Evolutionary conservation across 257 asterid species (phyloP).

Genomic region (Solanum bulbocastanum): DNA sequence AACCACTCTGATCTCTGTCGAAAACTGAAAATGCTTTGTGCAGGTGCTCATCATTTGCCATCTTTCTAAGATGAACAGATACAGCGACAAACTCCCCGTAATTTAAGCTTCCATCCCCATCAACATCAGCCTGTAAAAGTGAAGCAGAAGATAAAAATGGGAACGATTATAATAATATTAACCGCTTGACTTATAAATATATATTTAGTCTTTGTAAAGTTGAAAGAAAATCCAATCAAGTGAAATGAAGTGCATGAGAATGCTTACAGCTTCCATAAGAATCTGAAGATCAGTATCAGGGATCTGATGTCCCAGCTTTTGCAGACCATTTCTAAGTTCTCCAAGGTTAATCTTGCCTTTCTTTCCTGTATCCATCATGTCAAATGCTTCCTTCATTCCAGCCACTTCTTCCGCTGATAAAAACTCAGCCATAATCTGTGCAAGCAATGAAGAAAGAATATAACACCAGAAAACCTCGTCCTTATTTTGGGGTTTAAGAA

Average conservation of each 20-base stretch:
- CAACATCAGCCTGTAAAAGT: slow-evolving; percentile 41
- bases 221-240: not conserved
- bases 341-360: slow-evolving; percentile 38
- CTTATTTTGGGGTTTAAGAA: not conserved
- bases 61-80: slow-evolving; percentile 40
- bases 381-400: slow-evolving; percentile 60
- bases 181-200: not conserved
- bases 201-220: not conserved
- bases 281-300: slow-evolving; percentile 57
- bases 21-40: slow-evolving; percentile 50
- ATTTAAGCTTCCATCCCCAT: slow-evolving; percentile 43
- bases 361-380: slow-evolving; percentile 50
- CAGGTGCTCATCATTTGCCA: slow-evolving; percentile 60
- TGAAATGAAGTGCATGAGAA: not conserved
- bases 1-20: slow-evolving; percentile 39
- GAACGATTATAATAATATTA: not conserved
- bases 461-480: not conserved
- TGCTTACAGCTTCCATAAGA: slow-evolving; percentile 69
- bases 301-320: slow-evolving; percentile 55
- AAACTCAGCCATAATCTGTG: slow-evolving; percentile 61
- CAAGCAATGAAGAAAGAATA: not conserved
- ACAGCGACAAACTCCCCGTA: slow-evolving; percentile 52
- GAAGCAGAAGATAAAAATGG: not conserved
- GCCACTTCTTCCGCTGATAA: slow-evolving; percentile 70
- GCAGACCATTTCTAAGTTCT: slow-evolving; percentile 48